Base-by-base conservation (phyloP, 257 asterid genomes). In the Paraleonurus japonicus region DNA sequence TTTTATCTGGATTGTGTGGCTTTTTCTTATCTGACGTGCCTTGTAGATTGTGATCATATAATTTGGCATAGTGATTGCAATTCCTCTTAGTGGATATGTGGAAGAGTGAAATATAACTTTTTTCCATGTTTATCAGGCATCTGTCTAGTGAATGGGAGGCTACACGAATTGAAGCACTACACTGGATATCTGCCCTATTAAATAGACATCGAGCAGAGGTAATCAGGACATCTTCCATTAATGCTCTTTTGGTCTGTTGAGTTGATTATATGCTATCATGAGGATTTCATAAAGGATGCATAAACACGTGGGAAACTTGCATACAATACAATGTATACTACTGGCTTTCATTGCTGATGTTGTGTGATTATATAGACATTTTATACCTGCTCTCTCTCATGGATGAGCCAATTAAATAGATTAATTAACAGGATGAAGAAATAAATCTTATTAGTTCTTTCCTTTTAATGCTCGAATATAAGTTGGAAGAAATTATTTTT, bases 121-220 rank as follows among this genome's bases (percentile, higher is more conserved):
- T 62, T 63, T 51, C 10, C 76, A 57, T 78, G 48, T 77, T 23
- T 76, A 73, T 64, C 84, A 95, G 99, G 81, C 95, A 92, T 83
- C 82, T 95, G 64, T 85, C 95, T 73, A 87, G 91, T 81, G 98
- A 92, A 75, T 95, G 90, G 90, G 99, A 92, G 84, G 98, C 99
- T 69, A 89, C 98, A 26, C 97, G 99, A 27, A 92, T 92, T 78
- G 99, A 95, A 85, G 93, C 99, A 73, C 81, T 95, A 82, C 88
- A 90, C 74, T 95, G 99, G 99, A 90, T 95, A 78, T 84, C 87
- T 61, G 81, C 83, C 73, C 90, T 95, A 33, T 75, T 95, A 81
- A 83, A 72, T 76, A 83, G 88, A 72, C 92, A 90, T 73, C 84
- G 98, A 45, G 55, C 70, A 5, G 98, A 88, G 98, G 99, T 92